Evolutionary conservation across 2,329 filamentous ascomycete species (phyloP), one percentile per base, ranked within the genome.

Genomic region (Fusarium proliferatum): DNA sequence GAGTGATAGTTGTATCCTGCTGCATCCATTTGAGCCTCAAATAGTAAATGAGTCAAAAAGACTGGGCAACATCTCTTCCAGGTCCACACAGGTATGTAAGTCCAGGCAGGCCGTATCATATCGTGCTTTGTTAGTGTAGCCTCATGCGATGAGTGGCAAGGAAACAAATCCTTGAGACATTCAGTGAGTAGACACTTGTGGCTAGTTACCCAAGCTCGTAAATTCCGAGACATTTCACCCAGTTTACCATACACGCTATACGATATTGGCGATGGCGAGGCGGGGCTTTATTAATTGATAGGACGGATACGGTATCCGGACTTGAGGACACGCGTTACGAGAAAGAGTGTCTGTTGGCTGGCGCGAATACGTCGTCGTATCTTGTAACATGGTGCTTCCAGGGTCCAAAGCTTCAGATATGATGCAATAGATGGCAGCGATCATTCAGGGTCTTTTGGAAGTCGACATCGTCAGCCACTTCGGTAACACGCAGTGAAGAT

Each of bases 221-320:
- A 58, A 65, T 41, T 36, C 65, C 28, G 59, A 69, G 58, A 59
- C 65, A 73, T 61, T 43, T 51, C 21, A 36, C 58, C 51, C 43
- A 45, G 65, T 57, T 61, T 49, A 36, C 45, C 48, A 59, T 45
- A 48, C 38, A 49, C 34, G 48, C 41, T 69, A 60, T 42, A 49
- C 36, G 48, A 36, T 48, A n/a, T 41, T n/a, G 21, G 36, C 30
- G 49, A 69, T 38, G 49, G 28, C 49, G 42, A n/a, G 42, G 69
- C 49, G 58, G 43, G 41, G 41, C 28, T 17, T 62, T 36, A 30
- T 34, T 23, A n/a, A 5, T 26, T 16, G 26, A 56, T 15, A 23
- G 23, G 43, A 61, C 42, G 42, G 43, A 72, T 68, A 41, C 28
- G 15, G 48, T 12, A 52, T 36, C 49, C 23, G n/a, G 33, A 33